These are phyloP conservation scores for Fusarium solani-melongenae DNA, from an alignment of 2,329 filamentous ascomycete genomes.

Conservation along the genomic window DNA sequence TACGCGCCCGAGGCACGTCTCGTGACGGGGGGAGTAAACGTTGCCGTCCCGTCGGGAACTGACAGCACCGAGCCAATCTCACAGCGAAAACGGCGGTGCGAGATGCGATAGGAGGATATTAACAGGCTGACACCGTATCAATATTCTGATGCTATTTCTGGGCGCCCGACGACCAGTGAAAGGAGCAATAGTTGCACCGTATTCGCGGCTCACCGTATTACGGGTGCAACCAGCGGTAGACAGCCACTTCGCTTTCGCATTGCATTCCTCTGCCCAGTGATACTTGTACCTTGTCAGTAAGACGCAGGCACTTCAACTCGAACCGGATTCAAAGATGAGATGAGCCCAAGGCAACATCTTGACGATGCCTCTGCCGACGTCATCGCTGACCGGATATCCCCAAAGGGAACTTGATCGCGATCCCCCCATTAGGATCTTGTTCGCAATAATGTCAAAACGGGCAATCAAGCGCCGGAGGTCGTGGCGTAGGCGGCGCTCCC, in stretches of 20 bases:
- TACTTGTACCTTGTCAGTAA: neutral
- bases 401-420: constrained; percentile 11
- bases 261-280: neutral
- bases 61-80: constrained; percentile 30
- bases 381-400: constrained; percentile 4
- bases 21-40: constrained; percentile 7
- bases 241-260: constrained; percentile 26
- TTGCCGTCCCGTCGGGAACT: constrained; percentile 8
- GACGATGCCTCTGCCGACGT: constrained; percentile 8
- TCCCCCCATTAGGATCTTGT: constrained; percentile 9
- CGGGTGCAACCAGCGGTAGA: neutral
- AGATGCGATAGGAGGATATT: constrained; percentile 12
- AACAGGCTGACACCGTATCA: constrained; percentile 12
- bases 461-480: constrained; percentile 4
- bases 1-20: constrained; percentile 20
- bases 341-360: neutral
- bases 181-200: neutral
- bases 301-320: neutral
- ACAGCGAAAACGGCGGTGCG: neutral
- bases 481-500: constrained; percentile 32
- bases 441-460: constrained; percentile 15
- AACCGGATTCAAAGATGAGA: constrained; percentile 3
- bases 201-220: constrained; percentile 10
- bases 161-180: neutral
- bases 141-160: constrained; percentile 32